Conservation (phyloP, 2,329 filamentous ascomycete genomes). For the Calonectria leucothoes region DNA sequence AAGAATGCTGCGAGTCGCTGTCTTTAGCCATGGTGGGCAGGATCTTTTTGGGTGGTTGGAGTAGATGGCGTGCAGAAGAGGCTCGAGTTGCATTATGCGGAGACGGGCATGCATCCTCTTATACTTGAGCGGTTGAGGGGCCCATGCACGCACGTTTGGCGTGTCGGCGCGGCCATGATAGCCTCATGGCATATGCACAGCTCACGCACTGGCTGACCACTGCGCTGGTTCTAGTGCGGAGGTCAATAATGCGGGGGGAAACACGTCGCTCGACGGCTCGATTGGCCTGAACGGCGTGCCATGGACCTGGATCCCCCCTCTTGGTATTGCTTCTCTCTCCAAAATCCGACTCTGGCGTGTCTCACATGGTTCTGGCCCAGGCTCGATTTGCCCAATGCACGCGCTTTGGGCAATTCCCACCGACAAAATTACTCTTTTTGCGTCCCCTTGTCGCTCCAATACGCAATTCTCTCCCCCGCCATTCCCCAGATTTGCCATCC, state of each 20-base stretch:
- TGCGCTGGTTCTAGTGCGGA: background rate
- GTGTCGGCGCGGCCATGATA: background rate
- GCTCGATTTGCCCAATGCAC: background rate
- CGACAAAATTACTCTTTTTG: background rate
- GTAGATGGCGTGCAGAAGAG: background rate
- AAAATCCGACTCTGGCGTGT: background rate
- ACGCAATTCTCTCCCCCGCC: background rate
- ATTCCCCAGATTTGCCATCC: slow-evolving; percentile 1
- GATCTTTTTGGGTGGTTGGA: background rate
- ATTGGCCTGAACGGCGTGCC: background rate
- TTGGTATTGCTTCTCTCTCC: too few species aligned
- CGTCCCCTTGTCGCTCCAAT: background rate
- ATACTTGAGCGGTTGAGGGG: background rate
- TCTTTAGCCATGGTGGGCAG: background rate
- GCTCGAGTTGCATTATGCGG: background rate
- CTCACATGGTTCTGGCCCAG: background rate
- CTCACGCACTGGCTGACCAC: background rate
- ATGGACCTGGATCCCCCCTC: background rate
- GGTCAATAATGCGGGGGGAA: slow-evolving; percentile 2
- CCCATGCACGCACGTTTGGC: too few species aligned
- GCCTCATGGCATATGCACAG: background rate
- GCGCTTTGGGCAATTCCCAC: background rate
- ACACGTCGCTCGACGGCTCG: too few species aligned
- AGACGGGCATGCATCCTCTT: background rate
- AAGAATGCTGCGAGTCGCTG: background rate